These are phyloP conservation scores for Pezicula radicicola DNA, from an alignment of 2,329 filamentous ascomycete genomes.

Conservation along the genomic window DNA sequence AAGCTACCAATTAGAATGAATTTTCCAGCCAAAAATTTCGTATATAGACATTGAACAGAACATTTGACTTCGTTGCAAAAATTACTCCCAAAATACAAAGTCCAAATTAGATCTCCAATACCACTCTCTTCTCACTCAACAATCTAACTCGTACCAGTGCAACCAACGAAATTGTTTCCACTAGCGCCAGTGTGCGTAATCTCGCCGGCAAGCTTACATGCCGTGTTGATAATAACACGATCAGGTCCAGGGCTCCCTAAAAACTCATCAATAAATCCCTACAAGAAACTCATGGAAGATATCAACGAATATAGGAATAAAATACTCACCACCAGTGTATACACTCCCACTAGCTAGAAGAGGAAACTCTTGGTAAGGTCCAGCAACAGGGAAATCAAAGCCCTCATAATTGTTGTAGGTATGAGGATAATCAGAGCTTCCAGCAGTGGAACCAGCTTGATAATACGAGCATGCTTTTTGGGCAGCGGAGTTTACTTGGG, in stretches of 20 bases:
- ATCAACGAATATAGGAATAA: background rate
- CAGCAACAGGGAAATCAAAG: conserved; percentile 53
- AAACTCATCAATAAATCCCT: background rate
- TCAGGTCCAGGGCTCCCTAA: conserved; percentile 62
- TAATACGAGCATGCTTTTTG: conserved; percentile 50
- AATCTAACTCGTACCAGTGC: conserved; percentile 28
- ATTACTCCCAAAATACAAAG: too few species aligned
- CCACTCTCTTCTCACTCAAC: too few species aligned
- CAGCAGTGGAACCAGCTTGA: conserved; percentile 32
- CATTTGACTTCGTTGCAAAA: too few species aligned
- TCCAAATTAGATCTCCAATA: too few species aligned
- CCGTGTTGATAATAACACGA: conserved; percentile 59
- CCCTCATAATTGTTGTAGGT: conserved; percentile 60
- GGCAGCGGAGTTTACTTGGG: conserved; percentile 46
- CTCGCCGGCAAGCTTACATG: conserved; percentile 54
- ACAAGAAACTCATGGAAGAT: conserved; percentile 5
- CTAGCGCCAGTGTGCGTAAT: conserved; percentile 71
- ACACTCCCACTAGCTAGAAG: conserved; percentile 41
- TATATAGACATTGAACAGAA: too few species aligned
- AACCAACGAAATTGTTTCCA: conserved; percentile 67
- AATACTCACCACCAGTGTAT: conserved; percentile 49
- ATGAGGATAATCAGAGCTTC: conserved; percentile 49
- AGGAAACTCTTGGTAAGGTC: conserved; percentile 64
- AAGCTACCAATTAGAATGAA: too few species aligned
- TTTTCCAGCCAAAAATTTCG: too few species aligned